Conservation (phyloP, 352 stramenopile genomes). For the Globisporangium okanoganense region DNA sequence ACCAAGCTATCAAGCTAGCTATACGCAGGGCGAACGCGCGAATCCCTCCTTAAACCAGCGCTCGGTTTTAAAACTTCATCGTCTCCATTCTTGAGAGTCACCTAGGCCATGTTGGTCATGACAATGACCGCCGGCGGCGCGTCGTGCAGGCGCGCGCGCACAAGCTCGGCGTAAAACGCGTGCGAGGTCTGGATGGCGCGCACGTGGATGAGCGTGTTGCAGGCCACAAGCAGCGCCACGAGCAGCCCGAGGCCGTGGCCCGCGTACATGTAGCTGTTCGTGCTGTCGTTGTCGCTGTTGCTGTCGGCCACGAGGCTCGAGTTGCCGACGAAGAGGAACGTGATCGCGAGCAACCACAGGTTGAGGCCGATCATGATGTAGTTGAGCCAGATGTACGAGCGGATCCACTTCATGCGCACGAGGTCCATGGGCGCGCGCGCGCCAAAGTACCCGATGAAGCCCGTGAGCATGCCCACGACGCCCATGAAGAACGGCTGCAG, state of each 20-base stretch:
- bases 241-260: conserved; percentile 37
- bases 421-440: conserved; percentile 52
- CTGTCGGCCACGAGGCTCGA: conserved; percentile 8
- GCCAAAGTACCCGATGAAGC: conserved; percentile 61
- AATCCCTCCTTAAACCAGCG: neutral
- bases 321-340: conserved; percentile 28
- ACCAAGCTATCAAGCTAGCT: too few relatives aligned
- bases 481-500: conserved; percentile 70
- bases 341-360: conserved; percentile 52
- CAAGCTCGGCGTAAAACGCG: conserved; percentile 34
- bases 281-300: conserved; percentile 21
- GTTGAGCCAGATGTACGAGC: conserved; percentile 66
- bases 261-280: conserved; percentile 33
- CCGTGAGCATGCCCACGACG: conserved; percentile 50
- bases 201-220: conserved; percentile 62
- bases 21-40: neutral
- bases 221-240: conserved; percentile 42
- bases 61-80: neutral
- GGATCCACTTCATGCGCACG: conserved; percentile 65
- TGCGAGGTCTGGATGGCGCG: conserved; percentile 34
- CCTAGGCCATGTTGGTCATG: conserved; percentile 12
- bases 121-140: conserved; percentile 15
- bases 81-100: neutral
- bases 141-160: conserved; percentile 11
- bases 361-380: conserved; percentile 68